phyloP scores from a whole-genome alignment of 176 grass and related monocot species.

The Carex scoparia region DNA sequence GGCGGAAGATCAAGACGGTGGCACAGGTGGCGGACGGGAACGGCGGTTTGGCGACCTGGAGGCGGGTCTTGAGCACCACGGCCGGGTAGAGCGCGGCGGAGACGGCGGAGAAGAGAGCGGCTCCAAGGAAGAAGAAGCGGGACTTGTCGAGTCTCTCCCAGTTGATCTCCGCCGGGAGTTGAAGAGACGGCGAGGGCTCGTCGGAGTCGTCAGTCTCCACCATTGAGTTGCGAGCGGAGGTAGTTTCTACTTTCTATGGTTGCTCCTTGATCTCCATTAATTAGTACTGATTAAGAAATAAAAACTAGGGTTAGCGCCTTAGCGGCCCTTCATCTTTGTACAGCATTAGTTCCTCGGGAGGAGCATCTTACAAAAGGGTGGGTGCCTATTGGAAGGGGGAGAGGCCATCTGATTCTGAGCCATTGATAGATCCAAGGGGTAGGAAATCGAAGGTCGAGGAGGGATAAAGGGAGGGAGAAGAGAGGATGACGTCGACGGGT shows the following conservation, averaged over 20 bases:
- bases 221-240: not conserved
- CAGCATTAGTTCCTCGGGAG: not conserved
- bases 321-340: not conserved
- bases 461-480: not conserved
- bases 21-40: slow-evolving; percentile 35
- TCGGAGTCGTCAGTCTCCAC: not conserved
- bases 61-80: slow-evolving; percentile 72
- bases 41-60: slow-evolving; percentile 40
- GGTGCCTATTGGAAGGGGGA: slow-evolving; percentile 6
- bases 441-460: not conserved
- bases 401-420: slow-evolving; percentile 20
- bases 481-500: not conserved
- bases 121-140: slow-evolving; percentile 39
- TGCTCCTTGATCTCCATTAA: slow-evolving; percentile 10
- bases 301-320: not conserved
- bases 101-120: slow-evolving; percentile 33
- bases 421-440: slow-evolving; percentile 1
- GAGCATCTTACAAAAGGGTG: not conserved
- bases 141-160: slow-evolving; percentile 36
- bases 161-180: slow-evolving; percentile 32
- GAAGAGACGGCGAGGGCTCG: not conserved
- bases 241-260: not conserved
- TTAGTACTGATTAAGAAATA: not conserved
- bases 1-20: slow-evolving; percentile 43
- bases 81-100: slow-evolving; percentile 49